These are phyloP conservation scores for Podaxis carcinomalis DNA, from an alignment of 768 basidiomycete genomes.

Conservation along the genomic window DNA sequence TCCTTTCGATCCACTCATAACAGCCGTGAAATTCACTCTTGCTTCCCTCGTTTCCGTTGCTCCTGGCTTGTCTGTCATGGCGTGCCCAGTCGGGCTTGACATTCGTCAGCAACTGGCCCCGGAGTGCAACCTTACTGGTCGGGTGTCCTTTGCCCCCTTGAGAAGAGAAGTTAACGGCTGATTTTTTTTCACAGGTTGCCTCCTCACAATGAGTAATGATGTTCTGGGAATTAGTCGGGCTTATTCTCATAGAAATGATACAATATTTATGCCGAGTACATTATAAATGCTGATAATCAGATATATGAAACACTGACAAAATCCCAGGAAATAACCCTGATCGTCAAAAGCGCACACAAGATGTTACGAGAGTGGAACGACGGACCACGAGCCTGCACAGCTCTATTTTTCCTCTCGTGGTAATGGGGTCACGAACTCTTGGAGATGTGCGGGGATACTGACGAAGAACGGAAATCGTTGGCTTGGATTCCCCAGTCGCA, in stretches of 20 bases:
- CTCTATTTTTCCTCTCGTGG: not conserved
- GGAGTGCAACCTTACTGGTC: not conserved
- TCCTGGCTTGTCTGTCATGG: not conserved
- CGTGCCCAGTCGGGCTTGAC: not conserved
- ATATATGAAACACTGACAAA: no score
- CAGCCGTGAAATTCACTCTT: not conserved
- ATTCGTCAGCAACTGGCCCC: not conserved
- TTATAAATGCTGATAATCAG: no score
- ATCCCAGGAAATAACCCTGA: no score
- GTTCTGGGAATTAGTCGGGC: not conserved
- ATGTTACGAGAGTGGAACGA: not conserved
- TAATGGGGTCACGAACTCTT: not conserved
- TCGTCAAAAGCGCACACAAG: no score
- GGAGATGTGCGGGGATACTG: conserved; percentile 6
- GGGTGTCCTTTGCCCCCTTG: not conserved
- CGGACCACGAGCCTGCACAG: not conserved
- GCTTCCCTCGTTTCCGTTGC: not conserved
- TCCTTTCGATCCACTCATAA: not conserved
- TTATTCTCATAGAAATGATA: no score
- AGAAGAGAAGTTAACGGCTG: no score
- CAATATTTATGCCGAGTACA: no score
- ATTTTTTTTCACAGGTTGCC: not conserved
- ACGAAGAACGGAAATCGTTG: conserved; percentile 16
- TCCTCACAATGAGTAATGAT: not conserved
- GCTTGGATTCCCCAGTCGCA: not conserved